These are phyloP conservation scores for Tuber umbilicatum DNA, from an alignment of 495 filamentous ascomycete species.

Conservation along the genomic window DNA sequence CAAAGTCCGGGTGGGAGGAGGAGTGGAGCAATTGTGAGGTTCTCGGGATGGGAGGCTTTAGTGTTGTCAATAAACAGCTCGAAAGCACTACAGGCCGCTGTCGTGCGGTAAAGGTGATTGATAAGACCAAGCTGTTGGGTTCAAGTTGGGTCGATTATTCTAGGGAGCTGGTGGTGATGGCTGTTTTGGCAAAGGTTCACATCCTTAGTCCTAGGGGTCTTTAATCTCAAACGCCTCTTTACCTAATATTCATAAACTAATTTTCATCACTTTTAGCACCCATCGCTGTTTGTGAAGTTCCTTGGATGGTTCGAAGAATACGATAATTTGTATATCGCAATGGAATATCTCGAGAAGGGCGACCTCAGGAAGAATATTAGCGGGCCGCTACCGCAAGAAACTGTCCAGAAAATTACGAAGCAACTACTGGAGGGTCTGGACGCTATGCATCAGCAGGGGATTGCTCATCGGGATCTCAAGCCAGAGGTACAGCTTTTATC, in stretches of 20 bases:
- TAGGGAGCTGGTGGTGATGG: neutral
- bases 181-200: neutral
- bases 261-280: too few relatives aligned
- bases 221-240: too few relatives aligned
- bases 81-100: neutral
- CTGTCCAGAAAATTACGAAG: neutral
- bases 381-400: neutral
- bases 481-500: neutral
- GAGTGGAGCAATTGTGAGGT: neutral
- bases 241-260: too few relatives aligned
- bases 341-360: conserved; percentile 16
- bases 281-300: conserved; percentile 56
- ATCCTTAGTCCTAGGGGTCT: neutral
- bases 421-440: conserved; percentile 19
- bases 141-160: too few relatives aligned
- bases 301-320: conserved; percentile 11
- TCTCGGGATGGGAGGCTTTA: neutral
- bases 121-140: neutral
- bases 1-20: too few relatives aligned
- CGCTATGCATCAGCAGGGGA: conserved; percentile 13
- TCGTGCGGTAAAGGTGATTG: neutral
- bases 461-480: conserved; percentile 21
- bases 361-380: conserved; percentile 1
- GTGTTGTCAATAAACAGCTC: neutral
- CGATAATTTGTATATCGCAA: conserved; percentile 8